Percentiles rank a stretch among this genome's conserved stretches.
Conservation (phyloP, 1,139 yeast genomes). For the Chernovozyma aurita region DNA sequence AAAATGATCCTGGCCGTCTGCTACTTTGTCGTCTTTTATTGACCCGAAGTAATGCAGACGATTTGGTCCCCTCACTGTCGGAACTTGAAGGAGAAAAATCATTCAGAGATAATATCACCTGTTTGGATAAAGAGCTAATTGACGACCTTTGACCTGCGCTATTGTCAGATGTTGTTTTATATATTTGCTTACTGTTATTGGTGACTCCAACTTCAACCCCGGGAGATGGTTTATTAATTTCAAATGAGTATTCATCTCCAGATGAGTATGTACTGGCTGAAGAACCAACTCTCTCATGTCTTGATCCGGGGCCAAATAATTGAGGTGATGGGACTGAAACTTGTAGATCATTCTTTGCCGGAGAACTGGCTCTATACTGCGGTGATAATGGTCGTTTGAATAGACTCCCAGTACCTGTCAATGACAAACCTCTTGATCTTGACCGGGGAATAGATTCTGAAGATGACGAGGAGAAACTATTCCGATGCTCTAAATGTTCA, state of each 20-base stretch:
- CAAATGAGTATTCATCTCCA: constrained; percentile 35
- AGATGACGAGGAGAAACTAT: constrained; percentile 37
- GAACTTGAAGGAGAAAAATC: constrained; percentile 66
- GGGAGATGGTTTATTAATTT: constrained; percentile 13
- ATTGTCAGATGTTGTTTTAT: constrained; percentile 2
- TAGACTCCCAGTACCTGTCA: constrained; percentile 25
- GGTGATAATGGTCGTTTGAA: constrained; percentile 39
- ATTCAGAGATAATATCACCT: constrained; percentile 19
- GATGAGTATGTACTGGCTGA: constrained; percentile 31
- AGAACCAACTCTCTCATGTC: constrained; percentile 32
- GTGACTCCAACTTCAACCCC: constrained; percentile 9
- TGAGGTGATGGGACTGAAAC: constrained; percentile 6
- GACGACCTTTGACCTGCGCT: constrained; percentile 23
- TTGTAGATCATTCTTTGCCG: constrained; percentile 1
- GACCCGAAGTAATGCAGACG: constrained; percentile 51
- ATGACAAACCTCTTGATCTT: constrained; percentile 39
- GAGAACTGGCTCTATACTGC: constrained; percentile 5
- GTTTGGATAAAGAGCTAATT: constrained; percentile 26
- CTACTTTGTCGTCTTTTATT: constrained; percentile 55
- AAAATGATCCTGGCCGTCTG: constrained; percentile 23
- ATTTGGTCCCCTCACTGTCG: constrained; percentile 60
- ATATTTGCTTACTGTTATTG: not conserved
- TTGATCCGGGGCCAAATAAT: constrained; percentile 13
- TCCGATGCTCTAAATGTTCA: constrained; percentile 65
- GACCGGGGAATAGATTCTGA: constrained; percentile 36